Evolutionary conservation across 169 alveolate species (phyloP).

Genomic region (Cryptosporidium sp.): DNA sequence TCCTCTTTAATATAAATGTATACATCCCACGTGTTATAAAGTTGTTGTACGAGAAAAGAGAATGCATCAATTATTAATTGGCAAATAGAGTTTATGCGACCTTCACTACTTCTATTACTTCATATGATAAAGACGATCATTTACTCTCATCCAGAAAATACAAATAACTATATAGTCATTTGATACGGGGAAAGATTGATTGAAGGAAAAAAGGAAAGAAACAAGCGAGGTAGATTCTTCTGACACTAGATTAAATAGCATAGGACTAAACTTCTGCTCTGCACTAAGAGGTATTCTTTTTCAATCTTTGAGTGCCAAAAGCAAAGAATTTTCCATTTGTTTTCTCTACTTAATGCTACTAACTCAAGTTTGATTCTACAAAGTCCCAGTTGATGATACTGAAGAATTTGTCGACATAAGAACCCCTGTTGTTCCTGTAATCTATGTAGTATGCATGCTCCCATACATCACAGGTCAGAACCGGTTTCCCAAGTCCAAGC

Average conservation of each 20-base stretch:
- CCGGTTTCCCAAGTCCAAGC: constrained; percentile 88
- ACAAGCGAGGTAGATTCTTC: too few relatives aligned
- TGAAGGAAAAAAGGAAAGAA: too few relatives aligned
- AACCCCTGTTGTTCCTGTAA: constrained; percentile 90
- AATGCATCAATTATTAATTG: too few relatives aligned
- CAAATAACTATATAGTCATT: too few relatives aligned
- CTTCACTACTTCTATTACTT: too few relatives aligned
- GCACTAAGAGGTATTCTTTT: neutral
- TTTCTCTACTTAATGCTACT: constrained; percentile 19
- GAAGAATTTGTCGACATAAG: constrained; percentile 93
- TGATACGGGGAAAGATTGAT: neutral
- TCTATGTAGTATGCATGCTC: constrained; percentile 97
- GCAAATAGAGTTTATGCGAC: too few relatives aligned
- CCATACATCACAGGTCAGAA: constrained; percentile 95
- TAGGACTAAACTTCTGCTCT: neutral
- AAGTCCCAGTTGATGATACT: constrained; percentile 94
- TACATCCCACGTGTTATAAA: too few relatives aligned
- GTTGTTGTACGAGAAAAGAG: too few relatives aligned
- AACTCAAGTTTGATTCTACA: constrained; percentile 69
- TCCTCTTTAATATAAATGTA: too few relatives aligned
- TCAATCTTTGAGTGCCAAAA: neutral
- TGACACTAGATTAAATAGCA: neutral
- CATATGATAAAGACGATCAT: too few relatives aligned
- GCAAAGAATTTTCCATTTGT: neutral
- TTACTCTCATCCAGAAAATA: too few relatives aligned